Percentiles rank a stretch among this genome's conserved stretches.
Evolutionary conservation across 148 eudicot species (phyloP).

Genomic region (Amaranthus cruentus): DNA sequence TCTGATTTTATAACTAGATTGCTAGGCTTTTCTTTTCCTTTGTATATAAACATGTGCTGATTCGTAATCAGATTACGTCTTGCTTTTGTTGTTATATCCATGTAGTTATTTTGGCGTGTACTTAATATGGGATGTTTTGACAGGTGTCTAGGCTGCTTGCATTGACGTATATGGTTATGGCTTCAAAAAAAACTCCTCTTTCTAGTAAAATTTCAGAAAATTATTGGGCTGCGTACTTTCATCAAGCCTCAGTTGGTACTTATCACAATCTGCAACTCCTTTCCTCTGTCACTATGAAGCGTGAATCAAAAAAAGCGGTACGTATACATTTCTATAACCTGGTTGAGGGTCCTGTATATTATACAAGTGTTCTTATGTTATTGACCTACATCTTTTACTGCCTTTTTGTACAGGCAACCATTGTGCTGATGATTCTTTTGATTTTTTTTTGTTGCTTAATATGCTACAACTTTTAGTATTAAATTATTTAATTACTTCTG

Average conservation of each 20-base stretch:
- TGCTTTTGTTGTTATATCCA: background rate
- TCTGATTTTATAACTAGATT: background rate
- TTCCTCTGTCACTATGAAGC: slow-evolving; percentile 34
- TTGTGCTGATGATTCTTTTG: background rate
- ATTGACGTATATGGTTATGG: slow-evolving; percentile 49
- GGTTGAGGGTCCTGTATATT: background rate
- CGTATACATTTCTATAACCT: background rate
- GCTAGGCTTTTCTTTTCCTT: background rate
- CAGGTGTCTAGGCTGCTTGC: slow-evolving; percentile 89
- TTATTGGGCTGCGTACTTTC: slow-evolving; percentile 78
- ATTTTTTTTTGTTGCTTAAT: no score
- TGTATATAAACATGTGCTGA: background rate
- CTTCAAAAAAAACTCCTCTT: slow-evolving; percentile 28
- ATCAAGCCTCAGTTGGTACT: slow-evolving; percentile 83
- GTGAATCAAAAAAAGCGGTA: slow-evolving; percentile 44
- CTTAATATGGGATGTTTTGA: slow-evolving; percentile 7
- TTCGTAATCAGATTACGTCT: no score
- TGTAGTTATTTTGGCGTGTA: background rate
- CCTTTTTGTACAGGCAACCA: background rate
- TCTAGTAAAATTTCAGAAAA: slow-evolving; percentile 41
- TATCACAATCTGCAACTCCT: slow-evolving; percentile 51
- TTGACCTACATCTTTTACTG: background rate
- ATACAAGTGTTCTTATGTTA: background rate
- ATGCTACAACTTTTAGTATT: no score
- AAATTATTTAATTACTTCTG: no score